phyloP scores from a whole-genome alignment of 306 rosid species.

The Cicer yamashitae region DNA sequence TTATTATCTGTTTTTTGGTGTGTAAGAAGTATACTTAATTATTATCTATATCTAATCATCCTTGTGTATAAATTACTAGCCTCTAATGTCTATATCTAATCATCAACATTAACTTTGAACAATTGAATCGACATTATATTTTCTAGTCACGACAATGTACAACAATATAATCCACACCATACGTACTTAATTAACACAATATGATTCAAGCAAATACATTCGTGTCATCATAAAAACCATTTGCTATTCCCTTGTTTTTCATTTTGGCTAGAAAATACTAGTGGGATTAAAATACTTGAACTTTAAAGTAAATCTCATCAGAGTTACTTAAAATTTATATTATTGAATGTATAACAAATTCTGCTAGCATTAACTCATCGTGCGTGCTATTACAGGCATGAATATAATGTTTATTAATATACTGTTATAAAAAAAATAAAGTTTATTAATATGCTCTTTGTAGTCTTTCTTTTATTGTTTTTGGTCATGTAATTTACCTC shows the following conservation, averaged over 20 bases:
- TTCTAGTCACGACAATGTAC: slow-evolving; percentile 21
- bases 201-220: slow-evolving; percentile 9
- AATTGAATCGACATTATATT: slow-evolving; percentile 14
- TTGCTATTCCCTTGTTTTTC: background rate
- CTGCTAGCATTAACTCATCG: slow-evolving; percentile 36
- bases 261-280: slow-evolving; percentile 9
- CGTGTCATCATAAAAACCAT: slow-evolving; percentile 12
- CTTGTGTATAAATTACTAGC: slow-evolving; percentile 24
- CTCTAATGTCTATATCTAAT: slow-evolving; percentile 40
- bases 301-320: slow-evolving; percentile 32
- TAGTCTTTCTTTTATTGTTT: slow-evolving; percentile 26
- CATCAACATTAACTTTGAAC: slow-evolving; percentile 34
- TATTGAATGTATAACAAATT: slow-evolving; percentile 4
- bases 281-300: slow-evolving; percentile 23
- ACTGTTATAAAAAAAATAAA: background rate
- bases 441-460: slow-evolving; percentile 36
- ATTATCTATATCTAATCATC: background rate
- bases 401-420: slow-evolving; percentile 36
- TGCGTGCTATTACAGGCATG: slow-evolving; percentile 31
- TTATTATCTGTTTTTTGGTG: too few relatives aligned
- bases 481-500: slow-evolving; percentile 27
- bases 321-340: slow-evolving; percentile 32
- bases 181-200: slow-evolving; percentile 17
- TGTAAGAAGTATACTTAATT: too few relatives aligned
- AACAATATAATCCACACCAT: background rate